Base-by-base conservation (phyloP, 1,284 basidiomycete species). In the Malassezia equina region DNA sequence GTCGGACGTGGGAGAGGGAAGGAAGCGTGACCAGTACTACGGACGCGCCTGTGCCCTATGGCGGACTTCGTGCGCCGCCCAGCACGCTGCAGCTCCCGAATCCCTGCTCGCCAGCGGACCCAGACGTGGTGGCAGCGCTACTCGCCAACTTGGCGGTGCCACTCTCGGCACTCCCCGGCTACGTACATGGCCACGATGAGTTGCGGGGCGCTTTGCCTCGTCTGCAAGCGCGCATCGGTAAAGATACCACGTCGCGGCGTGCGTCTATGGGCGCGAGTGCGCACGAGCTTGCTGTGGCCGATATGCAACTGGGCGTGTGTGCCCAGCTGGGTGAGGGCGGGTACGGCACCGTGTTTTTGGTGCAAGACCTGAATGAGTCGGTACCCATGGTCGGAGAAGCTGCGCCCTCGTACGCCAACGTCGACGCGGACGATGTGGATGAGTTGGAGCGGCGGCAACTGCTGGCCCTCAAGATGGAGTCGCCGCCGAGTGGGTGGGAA, bases 261-360 rank as follows among this genome's bases (percentile, higher is more conserved):
- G 47, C 55, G 45, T 44, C 50, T 24, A 29, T 51, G 23, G 58
- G 58, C 34, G 51, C 54, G n/a, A 19, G 47, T 28, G 29, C 39
- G 6, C 61, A 52, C 34, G 62, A 65, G 44, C 62, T 78, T 43
- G 62, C 70, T 2, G 77, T 95, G 7, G 79, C 78, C n/a, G 47
- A 50, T 8, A 34, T 55, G 44, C 40, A 40, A 28, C 89, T 86
- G 67, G 80, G 80, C 48, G 81, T 96, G 8, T 78, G 79, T 5
- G 85, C 85, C 60, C 96, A 96, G 76, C 80, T 99, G 21, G 94
- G 94, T 5, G 93, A 99, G 77, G 94, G 94, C 6, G 90, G 90
- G 0, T 99, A 90, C 66, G 94, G 93, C 0, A 83, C 86, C 2
- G 94, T 98, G 9, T 99, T 94, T 78, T 82, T 75, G 6, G 89